These are phyloP conservation scores for Ceratorhiza oryzae-sativae DNA, from an alignment of 1,284 basidiomycete species.

Conservation along the genomic window DNA sequence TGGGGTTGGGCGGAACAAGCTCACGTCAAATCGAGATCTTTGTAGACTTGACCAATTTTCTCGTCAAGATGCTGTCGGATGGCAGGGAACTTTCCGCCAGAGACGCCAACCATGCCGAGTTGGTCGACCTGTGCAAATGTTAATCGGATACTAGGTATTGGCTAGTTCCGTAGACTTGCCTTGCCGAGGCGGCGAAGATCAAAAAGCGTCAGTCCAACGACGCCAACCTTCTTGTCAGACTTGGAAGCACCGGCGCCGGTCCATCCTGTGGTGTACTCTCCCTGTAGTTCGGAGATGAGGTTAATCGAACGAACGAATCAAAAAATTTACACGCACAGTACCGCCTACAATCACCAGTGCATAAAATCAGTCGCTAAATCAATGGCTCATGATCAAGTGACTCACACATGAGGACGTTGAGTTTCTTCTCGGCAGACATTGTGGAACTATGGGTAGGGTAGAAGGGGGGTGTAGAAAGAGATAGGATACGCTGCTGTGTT, in stretches of 20 bases:
- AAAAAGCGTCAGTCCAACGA: conserved; percentile 88
- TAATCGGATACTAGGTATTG: background rate
- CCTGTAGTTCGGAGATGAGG: conserved; percentile 53
- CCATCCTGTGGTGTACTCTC: conserved; percentile 95
- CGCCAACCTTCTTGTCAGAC: conserved; percentile 89
- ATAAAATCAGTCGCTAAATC: conserved; percentile 13
- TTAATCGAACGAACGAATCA: background rate
- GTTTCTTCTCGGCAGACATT: conserved; percentile 52
- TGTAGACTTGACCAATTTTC: conserved; percentile 86
- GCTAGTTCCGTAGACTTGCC: conserved; percentile 55
- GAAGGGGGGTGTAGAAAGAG: background rate
- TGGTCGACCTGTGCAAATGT: conserved; percentile 61
- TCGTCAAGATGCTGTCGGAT: conserved; percentile 82
- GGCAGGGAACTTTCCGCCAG: conserved; percentile 81
- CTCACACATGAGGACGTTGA: conserved; percentile 80
- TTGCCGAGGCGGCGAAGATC: conserved; percentile 87
- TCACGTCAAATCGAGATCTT: conserved; percentile 82
- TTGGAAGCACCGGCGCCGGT: conserved; percentile 88
- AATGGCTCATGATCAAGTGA: conserved; percentile 37
- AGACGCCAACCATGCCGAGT: conserved; percentile 81
- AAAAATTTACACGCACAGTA: conserved; percentile 42
- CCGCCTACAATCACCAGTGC: conserved; percentile 37
- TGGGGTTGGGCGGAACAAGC: conserved; percentile 45
- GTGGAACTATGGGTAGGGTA: background rate
- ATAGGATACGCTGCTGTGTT: conserved; percentile 8